phyloP scores from a whole-genome alignment of 2,329 filamentous ascomycete genomes.

The Aschersonia sp. region DNA sequence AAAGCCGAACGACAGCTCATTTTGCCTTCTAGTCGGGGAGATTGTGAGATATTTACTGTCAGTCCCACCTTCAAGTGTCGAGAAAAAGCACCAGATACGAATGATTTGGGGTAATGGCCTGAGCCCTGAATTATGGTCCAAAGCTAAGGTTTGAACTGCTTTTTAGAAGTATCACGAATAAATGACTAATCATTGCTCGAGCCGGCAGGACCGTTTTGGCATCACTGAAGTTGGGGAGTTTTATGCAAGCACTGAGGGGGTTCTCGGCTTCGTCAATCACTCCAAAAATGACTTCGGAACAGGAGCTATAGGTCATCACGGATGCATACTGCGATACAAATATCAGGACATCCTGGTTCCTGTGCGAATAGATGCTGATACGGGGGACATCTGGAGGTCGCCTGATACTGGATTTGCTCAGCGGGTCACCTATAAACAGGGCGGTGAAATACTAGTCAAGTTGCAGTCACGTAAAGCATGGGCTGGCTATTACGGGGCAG shows the following conservation, averaged over 20 bases:
- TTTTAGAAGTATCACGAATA: no score
- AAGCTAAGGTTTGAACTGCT: background rate
- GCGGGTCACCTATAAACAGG: constrained; percentile 3
- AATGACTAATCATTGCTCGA: background rate
- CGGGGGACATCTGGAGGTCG: constrained; percentile 2
- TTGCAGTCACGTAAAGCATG: constrained; percentile 3
- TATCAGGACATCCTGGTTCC: constrained; percentile 1
- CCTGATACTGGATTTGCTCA: constrained; percentile 4
- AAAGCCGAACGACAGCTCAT: background rate
- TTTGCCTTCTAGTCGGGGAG: constrained; percentile 1
- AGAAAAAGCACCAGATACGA: constrained; percentile 2
- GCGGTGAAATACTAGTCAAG: constrained; percentile 3
- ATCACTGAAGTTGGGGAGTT: constrained; percentile 4
- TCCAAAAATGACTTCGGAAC: constrained; percentile 1
- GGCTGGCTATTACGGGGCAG: constrained; percentile 2
- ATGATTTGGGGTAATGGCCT: constrained; percentile 4
- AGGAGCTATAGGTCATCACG: constrained; percentile 4
- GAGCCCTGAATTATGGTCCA: constrained; percentile 4
- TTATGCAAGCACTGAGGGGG: constrained; percentile 3
- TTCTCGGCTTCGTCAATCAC: constrained; percentile 1
- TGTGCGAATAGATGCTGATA: constrained; percentile 2
- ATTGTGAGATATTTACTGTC: constrained; percentile 3
- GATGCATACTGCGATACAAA: constrained; percentile 2
- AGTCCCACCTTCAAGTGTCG: constrained; percentile 1
- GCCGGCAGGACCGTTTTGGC: constrained; percentile 3